Evolutionary conservation across 2,329 filamentous ascomycete species (phyloP), one percentile per base, ranked within the genome.

Genomic region (Aureobasidium sp.): DNA sequence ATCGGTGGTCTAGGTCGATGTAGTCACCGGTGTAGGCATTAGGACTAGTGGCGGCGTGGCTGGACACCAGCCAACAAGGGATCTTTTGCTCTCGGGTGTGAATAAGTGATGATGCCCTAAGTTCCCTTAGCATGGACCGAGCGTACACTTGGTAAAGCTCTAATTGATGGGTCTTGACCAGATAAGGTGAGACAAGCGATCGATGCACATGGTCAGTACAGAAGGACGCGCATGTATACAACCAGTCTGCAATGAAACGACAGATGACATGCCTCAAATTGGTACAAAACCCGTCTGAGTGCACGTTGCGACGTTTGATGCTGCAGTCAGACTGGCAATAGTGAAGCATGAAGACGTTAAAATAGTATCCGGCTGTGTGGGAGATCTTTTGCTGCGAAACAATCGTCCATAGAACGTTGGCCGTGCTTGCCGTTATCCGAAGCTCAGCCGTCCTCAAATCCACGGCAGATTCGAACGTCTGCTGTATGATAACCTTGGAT

Each of bases 161-260:
- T 58, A 58, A 58, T 58, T 47, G 41, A 58, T 58, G 42, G 42
- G n/a, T 37, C 52, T 58, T 47, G 41, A 36, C 55, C 41, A 25
- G 25, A 58, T 37, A 14, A 27, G 42, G 42, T 37, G 41, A 27
- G 15, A 29, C 42, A 58, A 58, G 55, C 55, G 55, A 58, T 47
- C n/a, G 22, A 25, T 25, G n/a, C 52, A 44, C 52, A 42, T 58
- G 55, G 31, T 25, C 27, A 22, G 27, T 12, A n/a, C n/a, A 41
- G 9, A 29, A 31, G 52, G 9, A 34, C 37, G 39, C 53, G 41
- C n/a, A 11, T 25, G 20, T 5, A 36, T 31, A 25, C 47, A 47
- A 42, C 27, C 27, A 44, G 52, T 34, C 52, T 37, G 52, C 11
- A 17, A 27, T 44, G 17, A 4, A 56, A 11, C 29, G 8, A 56